A percentile compares a stretch with the other conserved stretches of the same genome.
Conservation (phyloP, 495 filamentous ascomycete species). For the Penicillium manginii region DNA sequence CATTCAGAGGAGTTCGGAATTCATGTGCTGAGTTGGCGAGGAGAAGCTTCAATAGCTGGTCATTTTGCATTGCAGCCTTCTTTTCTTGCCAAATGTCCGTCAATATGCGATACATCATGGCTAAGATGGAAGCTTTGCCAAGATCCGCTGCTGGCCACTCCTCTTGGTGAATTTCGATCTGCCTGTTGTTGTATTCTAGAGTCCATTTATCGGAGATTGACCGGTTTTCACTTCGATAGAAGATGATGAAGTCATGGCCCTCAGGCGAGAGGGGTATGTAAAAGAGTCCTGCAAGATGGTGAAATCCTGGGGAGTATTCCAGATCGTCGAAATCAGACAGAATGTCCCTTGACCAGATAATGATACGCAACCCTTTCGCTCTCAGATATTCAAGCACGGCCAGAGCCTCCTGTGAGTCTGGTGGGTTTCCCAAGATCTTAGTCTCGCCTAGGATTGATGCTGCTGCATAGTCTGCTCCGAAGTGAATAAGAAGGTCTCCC, state of each 20-base stretch:
- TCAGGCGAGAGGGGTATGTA: constrained; percentile 74
- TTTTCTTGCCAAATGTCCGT: constrained; percentile 90
- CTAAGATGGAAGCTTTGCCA: constrained; percentile 84
- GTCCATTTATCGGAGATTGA: neutral
- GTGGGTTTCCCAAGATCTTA: constrained; percentile 75
- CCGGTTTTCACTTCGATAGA: constrained; percentile 58
- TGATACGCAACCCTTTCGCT: constrained; percentile 68
- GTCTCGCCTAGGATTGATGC: constrained; percentile 80
- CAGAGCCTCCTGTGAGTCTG: constrained; percentile 76
- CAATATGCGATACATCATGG: constrained; percentile 83
- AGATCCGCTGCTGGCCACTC: constrained; percentile 54
- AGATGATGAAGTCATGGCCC: constrained; percentile 84
- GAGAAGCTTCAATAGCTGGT: constrained; percentile 73
- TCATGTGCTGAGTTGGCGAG: constrained; percentile 91
- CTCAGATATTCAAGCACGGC: constrained; percentile 82
- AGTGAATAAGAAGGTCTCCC: constrained; percentile 28
- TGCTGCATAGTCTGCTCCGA: constrained; percentile 74
- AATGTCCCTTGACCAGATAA: constrained; percentile 74
- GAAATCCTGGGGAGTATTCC: constrained; percentile 75
- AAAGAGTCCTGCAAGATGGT: constrained; percentile 72
- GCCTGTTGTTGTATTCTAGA: constrained; percentile 9
- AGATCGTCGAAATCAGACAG: constrained; percentile 78
- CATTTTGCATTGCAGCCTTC: constrained; percentile 78
- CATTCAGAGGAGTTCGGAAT: constrained; percentile 87
- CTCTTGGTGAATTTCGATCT: neutral